Evolutionary conservation across 1,284 basidiomycete genomes (phyloP), one percentile per base, ranked within the genome.

Genomic region (Puccinia hordei): DNA sequence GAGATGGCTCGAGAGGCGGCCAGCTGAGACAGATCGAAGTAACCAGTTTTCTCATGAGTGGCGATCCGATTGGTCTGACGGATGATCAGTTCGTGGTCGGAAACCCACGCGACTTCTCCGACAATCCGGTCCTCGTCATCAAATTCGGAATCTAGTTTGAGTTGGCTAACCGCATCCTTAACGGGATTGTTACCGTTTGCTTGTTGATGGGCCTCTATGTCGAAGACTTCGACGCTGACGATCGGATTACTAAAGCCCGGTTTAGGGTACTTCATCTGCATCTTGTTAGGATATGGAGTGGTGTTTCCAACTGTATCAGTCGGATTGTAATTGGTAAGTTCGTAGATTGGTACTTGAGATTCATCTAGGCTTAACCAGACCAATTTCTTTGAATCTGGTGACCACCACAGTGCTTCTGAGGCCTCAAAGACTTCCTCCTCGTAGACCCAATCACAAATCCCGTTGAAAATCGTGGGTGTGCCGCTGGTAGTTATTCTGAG

Each of bases 351-450:
- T 0, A 99, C 96, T 0, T 89, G 87, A 0, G 92, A 92, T 87
- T 98, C 96, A 86, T 99, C 94, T 81, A 94, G 90, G 19, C 90
- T 87, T 57, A 98, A 89, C 87, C 91, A 99, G 0, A 94, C 93
- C 51, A 98, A 83, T 82, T 91, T 92, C 13, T 89, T 87, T 0
- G 92, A 91, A 83, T 92, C 90, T 0, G 95, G 95, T 38, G 92
- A 92, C 91, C 93, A 98, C 94, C 94, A 98, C 9, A 96, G 87
- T 0, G 94, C 91, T 73, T 86, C 90, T 83, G 94, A 90, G 49
- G 87, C 85, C 5, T 88, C 87, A 82, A 94, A 92, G 33, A 98
- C 90, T 82, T 86, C 85, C 61, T 73, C 71, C 73, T 84, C 84
- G 66, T 85, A 84, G 17, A 84, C 84, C 86, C 96, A 98, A 86